phyloP scores from a whole-genome alignment of 805 yeast species.

The Candida ficus region DNA sequence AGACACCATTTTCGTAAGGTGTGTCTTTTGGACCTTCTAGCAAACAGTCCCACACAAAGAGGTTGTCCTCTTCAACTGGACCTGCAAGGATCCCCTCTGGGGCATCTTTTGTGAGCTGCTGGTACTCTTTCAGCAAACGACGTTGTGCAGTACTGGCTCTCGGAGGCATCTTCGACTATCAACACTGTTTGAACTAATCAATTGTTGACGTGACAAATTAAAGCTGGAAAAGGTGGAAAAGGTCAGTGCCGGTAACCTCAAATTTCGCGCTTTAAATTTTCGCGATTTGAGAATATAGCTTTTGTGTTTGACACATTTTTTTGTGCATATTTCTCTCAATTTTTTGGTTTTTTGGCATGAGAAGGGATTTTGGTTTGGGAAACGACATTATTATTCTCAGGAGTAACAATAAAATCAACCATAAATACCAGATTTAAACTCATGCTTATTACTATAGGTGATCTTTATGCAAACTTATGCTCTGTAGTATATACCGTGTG shows the following conservation, averaged over 20 bases:
- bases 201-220: not conserved
- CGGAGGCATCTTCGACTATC: too few relatives aligned
- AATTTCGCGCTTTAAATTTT: too few relatives aligned
- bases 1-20: conserved; percentile 84
- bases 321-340: conserved; percentile 1
- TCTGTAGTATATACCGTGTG: too few relatives aligned
- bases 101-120: conserved; percentile 77
- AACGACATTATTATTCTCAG: too few relatives aligned
- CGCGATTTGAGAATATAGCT: not conserved
- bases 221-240: not conserved
- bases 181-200: not conserved
- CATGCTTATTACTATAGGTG: too few relatives aligned
- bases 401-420: too few relatives aligned
- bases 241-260: too few relatives aligned
- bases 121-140: conserved; percentile 82
- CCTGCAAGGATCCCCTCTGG: conserved; percentile 97
- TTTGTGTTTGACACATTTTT: not conserved
- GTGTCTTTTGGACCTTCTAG: conserved; percentile 82
- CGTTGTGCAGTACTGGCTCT: conserved; percentile 66
- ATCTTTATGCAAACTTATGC: too few relatives aligned
- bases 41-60: conserved; percentile 80
- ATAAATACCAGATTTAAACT: too few relatives aligned
- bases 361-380: too few relatives aligned
- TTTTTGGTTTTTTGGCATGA: not conserved
- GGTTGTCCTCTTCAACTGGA: conserved; percentile 69